Evolutionary conservation across 1,139 yeast species (phyloP), one percentile per base, ranked within the genome.

Genomic region (Meyerozyma elateridarum): DNA sequence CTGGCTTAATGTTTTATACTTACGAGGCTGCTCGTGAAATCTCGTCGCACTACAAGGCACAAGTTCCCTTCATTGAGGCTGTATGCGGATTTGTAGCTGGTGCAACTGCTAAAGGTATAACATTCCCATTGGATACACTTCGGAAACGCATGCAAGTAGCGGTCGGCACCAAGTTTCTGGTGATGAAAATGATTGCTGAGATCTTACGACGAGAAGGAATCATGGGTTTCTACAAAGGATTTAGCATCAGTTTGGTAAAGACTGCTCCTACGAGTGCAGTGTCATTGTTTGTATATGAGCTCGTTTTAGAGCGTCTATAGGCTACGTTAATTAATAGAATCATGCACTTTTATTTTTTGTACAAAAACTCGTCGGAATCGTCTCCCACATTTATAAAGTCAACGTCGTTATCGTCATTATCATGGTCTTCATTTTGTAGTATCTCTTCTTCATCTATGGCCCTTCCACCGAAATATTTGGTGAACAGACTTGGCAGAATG

Each of bases 91-190:
- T 85, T 29, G 34, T 76, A 0, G 95, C 96, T 0, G 97, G 96
- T 0, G 65, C 78, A 0, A 46, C 76, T 5, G 73, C 95, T 14
- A 91, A 89, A 52, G 74, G 79, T 0, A 45, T 76, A 0, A 79
- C 88, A 0, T 91, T 87, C 54, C 98, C 98, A 0, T 55, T 91
- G 32, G 98, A 91, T 52, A 76, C 95, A 0, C 52, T 89, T 5
- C 65, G 96, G 21, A 80, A 89, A 47, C 64, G 96, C 32, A 58
- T 83, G 29, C 96, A 89, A 52, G 50, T 50, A 14, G 39, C 34
- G 8, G 36, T 44, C 28, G 42, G 40, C 4, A 30, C 35, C 11
- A 39, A 40, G 28, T 32, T 27, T 9, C 35, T 41, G 3, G 40
- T 35, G 2, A 35, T 45, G 22, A 35, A 35, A 37, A 28, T 61